Conservation (phyloP, 78 protist species). For the Diacronema lutheri region DNA sequence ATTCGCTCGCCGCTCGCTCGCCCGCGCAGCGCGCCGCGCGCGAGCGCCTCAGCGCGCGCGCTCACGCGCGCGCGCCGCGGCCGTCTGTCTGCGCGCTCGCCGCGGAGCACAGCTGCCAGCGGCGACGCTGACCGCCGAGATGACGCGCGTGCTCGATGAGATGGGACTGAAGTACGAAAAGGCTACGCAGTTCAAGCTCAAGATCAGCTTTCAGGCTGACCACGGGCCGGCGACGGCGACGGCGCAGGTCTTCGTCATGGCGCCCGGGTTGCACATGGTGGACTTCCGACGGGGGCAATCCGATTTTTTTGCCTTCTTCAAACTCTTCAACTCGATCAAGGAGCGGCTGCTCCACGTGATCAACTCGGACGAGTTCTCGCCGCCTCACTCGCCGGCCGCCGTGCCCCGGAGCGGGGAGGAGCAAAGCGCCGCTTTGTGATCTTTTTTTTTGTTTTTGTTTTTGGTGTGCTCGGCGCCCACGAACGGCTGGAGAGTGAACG, state of each 20-base stretch:
- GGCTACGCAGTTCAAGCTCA: background rate
- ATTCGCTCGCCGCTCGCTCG: no score
- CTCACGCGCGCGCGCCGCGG: background rate
- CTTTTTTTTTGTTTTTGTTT: no score
- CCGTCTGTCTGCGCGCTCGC: background rate
- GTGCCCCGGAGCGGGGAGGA: no score
- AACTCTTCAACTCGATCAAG: background rate
- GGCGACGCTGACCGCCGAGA: background rate
- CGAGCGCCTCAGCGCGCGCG: background rate
- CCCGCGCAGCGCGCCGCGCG: background rate
- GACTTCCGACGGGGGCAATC: background rate
- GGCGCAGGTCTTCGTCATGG: background rate
- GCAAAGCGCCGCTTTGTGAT: no score
- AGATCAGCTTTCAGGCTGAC: background rate
- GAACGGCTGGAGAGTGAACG: no score
- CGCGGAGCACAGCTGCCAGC: background rate
- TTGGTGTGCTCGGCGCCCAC: no score
- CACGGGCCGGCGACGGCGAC: background rate
- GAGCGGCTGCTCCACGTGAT: background rate
- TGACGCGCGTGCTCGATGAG: background rate
- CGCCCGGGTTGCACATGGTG: background rate
- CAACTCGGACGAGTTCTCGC: no score
- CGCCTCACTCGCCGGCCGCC: no score
- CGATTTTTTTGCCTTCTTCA: background rate
- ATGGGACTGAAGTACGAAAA: background rate